A percentile compares a stretch with the other conserved stretches of the same genome.
phyloP scores from a whole-genome alignment of 73 alveolate genomes.

The Paramecium tetraurelia region DNA sequence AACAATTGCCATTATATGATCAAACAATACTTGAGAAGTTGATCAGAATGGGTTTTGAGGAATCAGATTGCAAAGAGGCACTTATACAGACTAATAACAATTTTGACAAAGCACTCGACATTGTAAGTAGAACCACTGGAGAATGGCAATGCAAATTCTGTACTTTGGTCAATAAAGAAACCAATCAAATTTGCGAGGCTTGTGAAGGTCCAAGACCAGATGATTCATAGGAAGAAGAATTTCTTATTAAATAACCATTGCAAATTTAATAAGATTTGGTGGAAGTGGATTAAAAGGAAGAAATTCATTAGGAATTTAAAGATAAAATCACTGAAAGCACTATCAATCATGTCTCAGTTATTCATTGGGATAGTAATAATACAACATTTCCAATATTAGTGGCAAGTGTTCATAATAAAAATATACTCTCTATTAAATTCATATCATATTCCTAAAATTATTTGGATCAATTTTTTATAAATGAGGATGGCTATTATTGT shows the following conservation, averaged over 20 bases:
- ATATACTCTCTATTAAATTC: neutral
- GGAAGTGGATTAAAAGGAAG: conserved; percentile 50
- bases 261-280: neutral
- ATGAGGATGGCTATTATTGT: conserved; percentile 39
- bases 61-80: neutral
- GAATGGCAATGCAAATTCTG: conserved; percentile 60
- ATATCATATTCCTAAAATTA: neutral
- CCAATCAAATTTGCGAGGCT: conserved; percentile 59
- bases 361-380: conserved; percentile 22
- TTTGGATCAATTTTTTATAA: neutral
- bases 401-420: neutral
- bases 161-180: conserved; percentile 64
- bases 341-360: neutral
- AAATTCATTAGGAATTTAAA: neutral
- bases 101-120: neutral
- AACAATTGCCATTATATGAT: neutral
- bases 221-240: neutral
- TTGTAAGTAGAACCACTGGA: neutral
- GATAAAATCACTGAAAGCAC: neutral
- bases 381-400: neutral
- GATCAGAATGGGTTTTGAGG: neutral
- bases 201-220: conserved; percentile 63
- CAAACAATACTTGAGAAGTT: neutral
- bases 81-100: neutral
- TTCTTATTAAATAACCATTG: neutral